phyloP scores from a whole-genome alignment of 805 yeast genomes.

The Saccharomycopsis microspora region DNA sequence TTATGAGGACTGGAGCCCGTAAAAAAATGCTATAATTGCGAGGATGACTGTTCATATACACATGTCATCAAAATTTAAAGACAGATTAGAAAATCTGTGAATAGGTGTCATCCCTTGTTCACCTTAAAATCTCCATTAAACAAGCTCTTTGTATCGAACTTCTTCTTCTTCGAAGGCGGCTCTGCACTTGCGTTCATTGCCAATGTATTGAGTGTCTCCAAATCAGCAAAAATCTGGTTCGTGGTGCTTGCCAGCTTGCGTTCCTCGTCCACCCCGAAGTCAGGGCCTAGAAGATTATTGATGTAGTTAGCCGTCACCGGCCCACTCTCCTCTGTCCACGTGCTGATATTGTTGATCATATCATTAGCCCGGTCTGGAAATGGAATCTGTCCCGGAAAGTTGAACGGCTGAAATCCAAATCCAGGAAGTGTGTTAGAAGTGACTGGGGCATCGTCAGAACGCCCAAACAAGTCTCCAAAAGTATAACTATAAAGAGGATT shows the following conservation, averaged over 20 bases:
- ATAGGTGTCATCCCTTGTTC: background rate
- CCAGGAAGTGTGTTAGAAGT: background rate
- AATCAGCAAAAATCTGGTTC: constrained; percentile 7
- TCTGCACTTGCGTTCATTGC: constrained; percentile 10
- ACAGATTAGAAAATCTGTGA: too few relatives aligned
- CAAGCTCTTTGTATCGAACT: constrained; percentile 10
- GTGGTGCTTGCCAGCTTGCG: background rate
- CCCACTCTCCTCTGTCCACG: constrained; percentile 44
- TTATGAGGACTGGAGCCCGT: too few relatives aligned
- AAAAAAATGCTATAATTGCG: too few relatives aligned
- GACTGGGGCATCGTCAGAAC: background rate
- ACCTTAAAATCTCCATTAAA: constrained; percentile 10
- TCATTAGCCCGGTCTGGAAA: constrained; percentile 38
- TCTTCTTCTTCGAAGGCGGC: constrained; percentile 1
- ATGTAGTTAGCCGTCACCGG: constrained; percentile 19
- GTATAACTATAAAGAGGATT: background rate
- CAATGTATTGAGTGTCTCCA: constrained; percentile 17
- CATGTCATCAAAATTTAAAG: too few relatives aligned
- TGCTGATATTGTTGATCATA: constrained; percentile 50
- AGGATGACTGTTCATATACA: too few relatives aligned
- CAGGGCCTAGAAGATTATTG: constrained; percentile 6
- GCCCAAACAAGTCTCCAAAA: constrained; percentile 6
- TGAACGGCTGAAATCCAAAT: background rate
- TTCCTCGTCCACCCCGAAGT: constrained; percentile 16
- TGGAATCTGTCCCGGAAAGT: constrained; percentile 12